Evolutionary conservation across 1,284 basidiomycete genomes (phyloP).

Genomic region (Ustilago sp.): DNA sequence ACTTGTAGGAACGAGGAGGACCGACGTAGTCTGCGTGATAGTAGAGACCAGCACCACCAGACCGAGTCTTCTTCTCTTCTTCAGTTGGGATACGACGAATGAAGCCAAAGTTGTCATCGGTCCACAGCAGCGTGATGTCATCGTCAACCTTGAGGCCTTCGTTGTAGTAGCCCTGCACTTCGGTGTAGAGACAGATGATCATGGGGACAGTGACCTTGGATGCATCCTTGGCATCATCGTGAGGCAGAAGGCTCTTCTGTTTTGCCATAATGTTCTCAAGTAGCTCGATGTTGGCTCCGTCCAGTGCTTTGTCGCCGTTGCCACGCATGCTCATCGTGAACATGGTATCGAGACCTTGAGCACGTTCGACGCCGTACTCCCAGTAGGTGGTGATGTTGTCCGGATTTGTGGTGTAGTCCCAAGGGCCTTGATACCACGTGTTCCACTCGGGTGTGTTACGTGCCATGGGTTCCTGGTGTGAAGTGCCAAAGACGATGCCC

Average conservation of each 20-base stretch:
- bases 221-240: slow-evolving; percentile 70
- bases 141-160: slow-evolving; percentile 72
- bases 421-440: slow-evolving; percentile 74
- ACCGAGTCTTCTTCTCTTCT: slow-evolving; percentile 73
- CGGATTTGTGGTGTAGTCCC: slow-evolving; percentile 76
- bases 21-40: slow-evolving; percentile 73
- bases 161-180: slow-evolving; percentile 78
- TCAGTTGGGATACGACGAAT: slow-evolving; percentile 70
- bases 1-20: slow-evolving; percentile 70
- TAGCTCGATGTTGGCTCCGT: slow-evolving; percentile 29
- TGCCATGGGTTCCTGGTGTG: slow-evolving; percentile 70
- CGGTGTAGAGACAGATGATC: slow-evolving; percentile 76
- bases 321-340: slow-evolving; percentile 79
- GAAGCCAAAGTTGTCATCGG: slow-evolving; percentile 70
- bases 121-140: slow-evolving; percentile 71
- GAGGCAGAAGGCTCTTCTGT: slow-evolving; percentile 75
- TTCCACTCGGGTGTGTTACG: slow-evolving; percentile 73
- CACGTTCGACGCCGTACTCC: slow-evolving; percentile 75
- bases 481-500: slow-evolving; percentile 77
- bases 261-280: slow-evolving; percentile 73
- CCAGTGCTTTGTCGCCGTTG: slow-evolving; percentile 71
- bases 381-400: slow-evolving; percentile 76
- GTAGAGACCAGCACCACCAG: slow-evolving; percentile 78
- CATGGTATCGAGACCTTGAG: slow-evolving; percentile 75
- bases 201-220: slow-evolving; percentile 75